These are phyloP conservation scores for Wickerhamiella brachini DNA, from an alignment of 805 yeast species.

Conservation along the genomic window DNA sequence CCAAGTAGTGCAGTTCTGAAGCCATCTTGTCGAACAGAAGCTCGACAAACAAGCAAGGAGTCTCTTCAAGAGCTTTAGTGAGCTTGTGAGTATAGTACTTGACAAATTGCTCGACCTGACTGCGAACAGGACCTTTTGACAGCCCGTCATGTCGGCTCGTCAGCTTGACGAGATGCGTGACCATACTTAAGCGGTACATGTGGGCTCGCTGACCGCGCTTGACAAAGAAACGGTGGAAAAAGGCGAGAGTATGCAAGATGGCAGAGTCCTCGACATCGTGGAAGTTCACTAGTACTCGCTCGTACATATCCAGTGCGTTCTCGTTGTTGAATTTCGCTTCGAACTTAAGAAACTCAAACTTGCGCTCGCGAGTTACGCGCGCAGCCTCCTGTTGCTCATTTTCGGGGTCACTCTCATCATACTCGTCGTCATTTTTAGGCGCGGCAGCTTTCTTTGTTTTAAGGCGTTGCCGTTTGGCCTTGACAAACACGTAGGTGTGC, in stretches of 20 bases:
- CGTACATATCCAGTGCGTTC: constrained; percentile 49
- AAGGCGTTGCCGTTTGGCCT: constrained; percentile 29
- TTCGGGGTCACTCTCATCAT: constrained; percentile 13
- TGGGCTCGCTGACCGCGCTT: constrained; percentile 44
- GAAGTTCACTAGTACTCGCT: constrained; percentile 45
- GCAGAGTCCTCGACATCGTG: constrained; percentile 47
- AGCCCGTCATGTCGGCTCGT: constrained; percentile 36
- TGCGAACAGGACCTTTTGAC: constrained; percentile 42
- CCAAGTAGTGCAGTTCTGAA: constrained; percentile 37
- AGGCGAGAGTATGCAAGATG: constrained; percentile 50
- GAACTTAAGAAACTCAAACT: constrained; percentile 32
- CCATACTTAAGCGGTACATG: constrained; percentile 59
- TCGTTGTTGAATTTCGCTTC: constrained; percentile 40
- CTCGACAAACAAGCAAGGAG: constrained; percentile 47
- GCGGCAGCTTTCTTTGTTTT: constrained; percentile 11
- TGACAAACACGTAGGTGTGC: constrained; percentile 36
- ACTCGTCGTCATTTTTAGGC: constrained; percentile 12
- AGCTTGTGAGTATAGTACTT: constrained; percentile 50
- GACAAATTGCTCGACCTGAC: constrained; percentile 35
- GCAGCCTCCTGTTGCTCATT: constrained; percentile 24
- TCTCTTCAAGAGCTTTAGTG: constrained; percentile 32
- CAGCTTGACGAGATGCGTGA: constrained; percentile 41
- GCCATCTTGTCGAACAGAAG: constrained; percentile 48
- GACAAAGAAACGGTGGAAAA: constrained; percentile 57
- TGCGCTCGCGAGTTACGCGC: constrained; percentile 31